phyloP scores from a whole-genome alignment of 2,329 filamentous ascomycete species.

The Sporothrix brunneoviolacea region DNA sequence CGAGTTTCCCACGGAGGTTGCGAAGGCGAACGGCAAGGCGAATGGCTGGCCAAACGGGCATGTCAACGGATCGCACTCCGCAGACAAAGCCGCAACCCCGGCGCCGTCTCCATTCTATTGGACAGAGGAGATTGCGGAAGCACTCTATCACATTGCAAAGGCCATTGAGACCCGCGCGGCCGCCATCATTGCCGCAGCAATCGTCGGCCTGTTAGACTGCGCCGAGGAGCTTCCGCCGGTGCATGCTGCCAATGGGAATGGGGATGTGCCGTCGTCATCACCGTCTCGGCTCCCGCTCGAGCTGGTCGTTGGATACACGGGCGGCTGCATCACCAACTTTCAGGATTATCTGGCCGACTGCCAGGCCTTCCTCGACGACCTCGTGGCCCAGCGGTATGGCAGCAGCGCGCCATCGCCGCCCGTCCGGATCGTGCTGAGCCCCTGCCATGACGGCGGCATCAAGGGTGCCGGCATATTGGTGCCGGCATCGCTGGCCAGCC shows the following conservation, averaged over 20 bases:
- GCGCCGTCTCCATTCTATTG: conserved; percentile 47
- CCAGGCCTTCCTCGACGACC: conserved; percentile 58
- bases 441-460: conserved; percentile 57
- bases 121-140: conserved; percentile 52
- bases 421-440: conserved; percentile 42
- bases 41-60: background rate
- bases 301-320: conserved; percentile 71
- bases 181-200: conserved; percentile 65
- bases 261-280: conserved; percentile 1
- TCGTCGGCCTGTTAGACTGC: conserved; percentile 61
- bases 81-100: background rate
- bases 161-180: conserved; percentile 67
- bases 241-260: conserved; percentile 10
- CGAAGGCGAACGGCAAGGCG: conserved; percentile 14
- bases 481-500: conserved; percentile 29
- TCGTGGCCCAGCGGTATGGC: conserved; percentile 37
- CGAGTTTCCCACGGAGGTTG: conserved; percentile 43
- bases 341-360: conserved; percentile 66
- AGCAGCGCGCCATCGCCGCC: conserved; percentile 19
- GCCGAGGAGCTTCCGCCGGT: conserved; percentile 54
- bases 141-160: conserved; percentile 60
- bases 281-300: conserved; percentile 34
- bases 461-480: conserved; percentile 56
- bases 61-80: background rate
- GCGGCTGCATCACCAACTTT: conserved; percentile 73